Evolutionary conservation across 805 yeast genomes (phyloP).

Genomic region (Nakazawaea pomicola): DNA sequence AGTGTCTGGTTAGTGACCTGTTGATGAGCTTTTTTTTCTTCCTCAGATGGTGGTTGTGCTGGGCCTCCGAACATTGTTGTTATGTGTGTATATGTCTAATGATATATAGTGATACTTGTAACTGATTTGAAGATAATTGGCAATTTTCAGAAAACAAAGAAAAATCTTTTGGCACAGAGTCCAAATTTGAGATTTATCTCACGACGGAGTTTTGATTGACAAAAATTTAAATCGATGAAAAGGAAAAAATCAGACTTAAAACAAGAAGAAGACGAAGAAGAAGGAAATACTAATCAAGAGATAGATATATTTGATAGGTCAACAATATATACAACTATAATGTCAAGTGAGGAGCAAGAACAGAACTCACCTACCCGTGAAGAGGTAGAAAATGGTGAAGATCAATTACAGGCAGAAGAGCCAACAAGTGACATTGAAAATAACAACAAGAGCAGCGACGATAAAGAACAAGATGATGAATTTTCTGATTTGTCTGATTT

Average conservation of each 20-base stretch:
- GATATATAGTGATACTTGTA: not conserved
- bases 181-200: too few relatives aligned
- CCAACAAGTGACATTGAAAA: conserved; percentile 13
- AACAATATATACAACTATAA: too few relatives aligned
- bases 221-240: too few relatives aligned
- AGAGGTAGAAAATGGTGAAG: conserved; percentile 7
- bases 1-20: conserved; percentile 56
- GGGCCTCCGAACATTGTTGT: conserved; percentile 42
- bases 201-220: too few relatives aligned
- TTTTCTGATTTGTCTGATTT: conserved; percentile 32
- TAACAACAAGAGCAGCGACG: conserved; percentile 13
- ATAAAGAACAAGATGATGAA: too few relatives aligned
- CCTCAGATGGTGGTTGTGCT: conserved; percentile 54
- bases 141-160: too few relatives aligned
- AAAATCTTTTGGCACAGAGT: too few relatives aligned
- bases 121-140: too few relatives aligned
- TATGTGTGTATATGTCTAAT: conserved; percentile 12
- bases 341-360: conserved; percentile 10
- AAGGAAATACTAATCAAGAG: not conserved
- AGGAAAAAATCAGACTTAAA: too few relatives aligned
- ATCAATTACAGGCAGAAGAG: conserved; percentile 10
- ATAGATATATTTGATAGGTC: not conserved
- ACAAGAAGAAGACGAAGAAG: not conserved
- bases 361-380: too few relatives aligned
- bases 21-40: conserved; percentile 63